Percentiles rank a stretch among this genome's conserved stretches.
Conservation (phyloP, 805 yeast species). For the Sporopachydermia lactativora region DNA sequence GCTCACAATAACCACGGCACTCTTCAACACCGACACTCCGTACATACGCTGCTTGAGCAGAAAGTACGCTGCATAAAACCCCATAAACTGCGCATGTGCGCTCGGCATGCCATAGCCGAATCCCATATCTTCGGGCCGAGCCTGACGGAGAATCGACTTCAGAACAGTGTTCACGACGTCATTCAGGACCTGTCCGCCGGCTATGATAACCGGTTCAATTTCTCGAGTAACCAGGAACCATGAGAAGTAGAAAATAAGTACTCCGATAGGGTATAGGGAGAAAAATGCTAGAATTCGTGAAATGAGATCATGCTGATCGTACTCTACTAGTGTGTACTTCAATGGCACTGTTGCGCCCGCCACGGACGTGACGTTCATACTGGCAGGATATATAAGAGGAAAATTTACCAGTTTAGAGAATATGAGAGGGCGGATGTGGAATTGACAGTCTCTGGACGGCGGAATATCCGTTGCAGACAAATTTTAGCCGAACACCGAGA, state of each 20-base stretch:
- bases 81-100: slow-evolving; percentile 95
- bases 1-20: slow-evolving; percentile 8
- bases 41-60: slow-evolving; percentile 6
- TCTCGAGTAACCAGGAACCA: slow-evolving; percentile 79
- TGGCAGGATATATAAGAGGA: too few species aligned
- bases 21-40: not conserved
- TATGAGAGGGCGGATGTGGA: too few species aligned
- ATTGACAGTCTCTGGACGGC: too few species aligned
- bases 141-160: slow-evolving; percentile 50
- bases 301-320: slow-evolving; percentile 49
- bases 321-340: slow-evolving; percentile 76
- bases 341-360: slow-evolving; percentile 39
- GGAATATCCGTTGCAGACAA: too few species aligned
- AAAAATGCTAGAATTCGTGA: slow-evolving; percentile 54
- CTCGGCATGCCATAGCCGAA: slow-evolving; percentile 91
- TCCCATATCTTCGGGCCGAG: slow-evolving; percentile 43
- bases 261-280: slow-evolving; percentile 68
- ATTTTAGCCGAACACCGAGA: too few species aligned
- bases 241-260: slow-evolving; percentile 65
- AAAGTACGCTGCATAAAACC: slow-evolving; percentile 40
- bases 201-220: slow-evolving; percentile 69
- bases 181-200: slow-evolving; percentile 72
- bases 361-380: too few species aligned
- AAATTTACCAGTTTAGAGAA: too few species aligned
- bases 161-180: slow-evolving; percentile 59